phyloP scores from a whole-genome alignment of 2,329 filamentous ascomycete genomes.

The Fusarium sp. region DNA sequence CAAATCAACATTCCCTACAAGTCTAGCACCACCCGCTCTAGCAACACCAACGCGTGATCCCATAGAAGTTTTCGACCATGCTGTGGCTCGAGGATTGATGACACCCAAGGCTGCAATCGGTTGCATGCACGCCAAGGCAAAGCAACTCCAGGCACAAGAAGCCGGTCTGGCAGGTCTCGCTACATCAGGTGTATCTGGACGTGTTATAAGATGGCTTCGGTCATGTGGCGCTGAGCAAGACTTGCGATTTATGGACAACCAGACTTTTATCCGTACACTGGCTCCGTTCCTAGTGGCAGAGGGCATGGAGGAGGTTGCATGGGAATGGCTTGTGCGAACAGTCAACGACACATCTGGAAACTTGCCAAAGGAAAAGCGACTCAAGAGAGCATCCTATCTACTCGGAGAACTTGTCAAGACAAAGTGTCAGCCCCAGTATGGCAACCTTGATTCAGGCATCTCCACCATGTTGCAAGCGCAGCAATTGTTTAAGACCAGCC shows the following conservation, averaged over 20 bases:
- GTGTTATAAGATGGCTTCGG: constrained; percentile 65
- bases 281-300: constrained; percentile 65
- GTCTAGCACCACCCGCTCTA: constrained; percentile 14
- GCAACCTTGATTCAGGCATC: constrained; percentile 63
- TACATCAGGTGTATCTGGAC: constrained; percentile 58
- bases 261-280: constrained; percentile 54
- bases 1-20: constrained; percentile 32
- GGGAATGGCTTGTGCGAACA: constrained; percentile 63
- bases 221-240: constrained; percentile 60
- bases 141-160: constrained; percentile 53
- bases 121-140: constrained; percentile 61
- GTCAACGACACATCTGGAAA: constrained; percentile 45
- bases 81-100: constrained; percentile 67
- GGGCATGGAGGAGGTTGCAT: constrained; percentile 61
- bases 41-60: constrained; percentile 52
- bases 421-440: constrained; percentile 52
- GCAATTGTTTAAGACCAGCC: constrained; percentile 53
- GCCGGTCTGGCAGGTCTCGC: constrained; percentile 48
- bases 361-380: constrained; percentile 37
- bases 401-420: constrained; percentile 58
- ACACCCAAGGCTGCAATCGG: constrained; percentile 64
- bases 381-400: constrained; percentile 48
- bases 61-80: constrained; percentile 67
- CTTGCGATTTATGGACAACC: constrained; percentile 58
- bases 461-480: constrained; percentile 60